Evolutionary conservation across 2,329 filamentous ascomycete species (phyloP).

Genomic region (Cryphonectria parasitica): DNA sequence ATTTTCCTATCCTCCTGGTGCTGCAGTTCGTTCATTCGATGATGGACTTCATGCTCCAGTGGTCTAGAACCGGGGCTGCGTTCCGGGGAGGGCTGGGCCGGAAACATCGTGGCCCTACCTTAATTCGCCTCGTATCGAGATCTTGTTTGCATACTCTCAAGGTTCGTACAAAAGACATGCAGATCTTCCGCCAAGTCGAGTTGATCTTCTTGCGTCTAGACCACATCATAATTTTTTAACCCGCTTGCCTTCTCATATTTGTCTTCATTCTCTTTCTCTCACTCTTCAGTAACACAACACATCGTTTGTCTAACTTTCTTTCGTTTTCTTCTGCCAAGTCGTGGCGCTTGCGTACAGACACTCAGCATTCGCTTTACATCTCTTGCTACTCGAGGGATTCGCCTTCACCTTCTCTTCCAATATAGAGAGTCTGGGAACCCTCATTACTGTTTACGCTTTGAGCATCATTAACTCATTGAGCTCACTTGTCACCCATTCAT

Average conservation of each 20-base stretch:
- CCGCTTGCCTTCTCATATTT: neutral
- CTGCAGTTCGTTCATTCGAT: slow-evolving; percentile 9
- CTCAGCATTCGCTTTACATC: too few relatives aligned
- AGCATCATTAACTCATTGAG: slow-evolving; percentile 7
- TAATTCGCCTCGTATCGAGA: slow-evolving; percentile 18
- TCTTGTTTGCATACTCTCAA: slow-evolving; percentile 1
- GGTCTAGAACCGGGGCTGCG: slow-evolving; percentile 15
- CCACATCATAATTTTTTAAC: neutral
- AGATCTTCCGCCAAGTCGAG: slow-evolving; percentile 15
- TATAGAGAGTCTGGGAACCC: slow-evolving; percentile 2
- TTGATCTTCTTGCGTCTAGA: neutral
- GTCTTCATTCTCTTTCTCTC: neutral
- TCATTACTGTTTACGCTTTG: neutral
- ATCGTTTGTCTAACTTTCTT: neutral
- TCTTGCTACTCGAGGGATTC: too few relatives aligned
- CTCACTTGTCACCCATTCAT: slow-evolving; percentile 9
- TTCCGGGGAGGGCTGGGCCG: slow-evolving; percentile 14
- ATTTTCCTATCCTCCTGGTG: slow-evolving; percentile 16
- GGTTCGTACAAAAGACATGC: slow-evolving; percentile 24
- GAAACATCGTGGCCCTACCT: slow-evolving; percentile 13
- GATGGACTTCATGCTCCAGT: slow-evolving; percentile 14
- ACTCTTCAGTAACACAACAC: neutral
- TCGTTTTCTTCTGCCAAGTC: slow-evolving; percentile 2
- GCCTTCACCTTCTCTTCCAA: slow-evolving; percentile 5
- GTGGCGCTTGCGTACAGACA: neutral